Evolutionary conservation across 2,329 filamentous ascomycete genomes (phyloP).

Genomic region (Cercospora sp.): DNA sequence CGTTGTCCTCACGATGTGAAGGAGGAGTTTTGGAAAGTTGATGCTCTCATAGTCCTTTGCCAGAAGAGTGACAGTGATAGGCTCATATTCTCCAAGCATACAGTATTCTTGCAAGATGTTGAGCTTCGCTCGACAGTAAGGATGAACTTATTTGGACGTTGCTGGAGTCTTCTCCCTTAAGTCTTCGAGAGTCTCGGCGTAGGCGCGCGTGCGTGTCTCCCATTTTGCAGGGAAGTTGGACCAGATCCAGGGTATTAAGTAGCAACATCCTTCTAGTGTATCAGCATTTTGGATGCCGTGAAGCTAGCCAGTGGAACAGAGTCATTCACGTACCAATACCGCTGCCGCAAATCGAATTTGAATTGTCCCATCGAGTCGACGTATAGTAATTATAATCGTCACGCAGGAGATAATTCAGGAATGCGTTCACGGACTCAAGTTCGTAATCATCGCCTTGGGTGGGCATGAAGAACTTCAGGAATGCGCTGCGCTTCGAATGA

Average conservation of each 20-base stretch:
- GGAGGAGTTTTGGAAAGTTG: not conserved
- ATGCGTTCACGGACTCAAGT: not conserved
- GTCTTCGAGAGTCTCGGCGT: not conserved
- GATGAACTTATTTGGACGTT: not conserved
- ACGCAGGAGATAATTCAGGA: not conserved
- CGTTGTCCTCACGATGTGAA: not conserved
- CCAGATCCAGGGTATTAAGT: not conserved
- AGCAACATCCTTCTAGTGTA: not conserved
- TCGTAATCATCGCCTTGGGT: not conserved
- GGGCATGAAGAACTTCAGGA: not conserved
- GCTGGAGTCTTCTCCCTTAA: conserved; percentile 24
- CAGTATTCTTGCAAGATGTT: not conserved
- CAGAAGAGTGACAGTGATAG: not conserved
- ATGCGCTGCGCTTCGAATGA: conserved; percentile 5
- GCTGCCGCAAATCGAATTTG: not conserved
- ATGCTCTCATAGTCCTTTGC: conserved; percentile 7
- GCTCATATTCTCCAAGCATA: not conserved
- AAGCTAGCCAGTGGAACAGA: not conserved
- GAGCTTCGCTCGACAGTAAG: not conserved
- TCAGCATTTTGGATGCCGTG: not conserved
- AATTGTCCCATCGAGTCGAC: not conserved
- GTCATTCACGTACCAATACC: not conserved
- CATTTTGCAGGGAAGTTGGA: conserved; percentile 10
- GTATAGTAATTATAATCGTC: not conserved
- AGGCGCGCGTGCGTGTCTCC: conserved; percentile 4